These are phyloP conservation scores for Lenwebbia sp. DNA, from an alignment of 345 rosid species.

Conservation along the genomic window DNA sequence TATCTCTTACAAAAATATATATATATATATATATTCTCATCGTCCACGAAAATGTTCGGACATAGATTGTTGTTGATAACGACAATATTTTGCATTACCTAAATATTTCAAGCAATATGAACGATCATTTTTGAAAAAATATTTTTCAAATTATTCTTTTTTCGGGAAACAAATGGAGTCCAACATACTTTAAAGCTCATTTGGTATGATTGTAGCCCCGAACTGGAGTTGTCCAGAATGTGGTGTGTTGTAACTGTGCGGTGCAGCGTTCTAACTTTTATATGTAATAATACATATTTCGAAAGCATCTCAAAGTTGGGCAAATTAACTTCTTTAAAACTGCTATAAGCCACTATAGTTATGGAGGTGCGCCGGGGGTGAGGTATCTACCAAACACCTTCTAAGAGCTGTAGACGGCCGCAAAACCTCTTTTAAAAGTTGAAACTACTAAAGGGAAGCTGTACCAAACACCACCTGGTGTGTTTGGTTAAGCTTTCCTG, in stretches of 20 bases:
- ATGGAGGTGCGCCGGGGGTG: neutral
- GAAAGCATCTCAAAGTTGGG: neutral
- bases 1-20: too few species aligned
- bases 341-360: neutral
- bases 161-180: too few species aligned
- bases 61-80: too few species aligned
- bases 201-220: neutral
- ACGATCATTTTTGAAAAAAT: too few species aligned
- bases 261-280: neutral
- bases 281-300: neutral
- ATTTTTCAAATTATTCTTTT: too few species aligned
- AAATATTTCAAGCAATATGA: too few species aligned
- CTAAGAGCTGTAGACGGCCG: neutral
- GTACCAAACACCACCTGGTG: neutral
- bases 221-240: neutral
- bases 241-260: rapidly evolving
- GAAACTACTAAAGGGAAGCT: neutral
- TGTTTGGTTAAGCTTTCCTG: too few species aligned
- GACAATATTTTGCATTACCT: too few species aligned
- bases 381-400: neutral
- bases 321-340: neutral
- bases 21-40: too few species aligned
- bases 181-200: too few species aligned
- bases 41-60: too few species aligned
- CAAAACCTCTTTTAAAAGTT: neutral